A percentile compares a stretch with the other conserved stretches of the same genome.
phyloP scores from a whole-genome alignment of 768 basidiomycete species.

The Mycena metata region DNA sequence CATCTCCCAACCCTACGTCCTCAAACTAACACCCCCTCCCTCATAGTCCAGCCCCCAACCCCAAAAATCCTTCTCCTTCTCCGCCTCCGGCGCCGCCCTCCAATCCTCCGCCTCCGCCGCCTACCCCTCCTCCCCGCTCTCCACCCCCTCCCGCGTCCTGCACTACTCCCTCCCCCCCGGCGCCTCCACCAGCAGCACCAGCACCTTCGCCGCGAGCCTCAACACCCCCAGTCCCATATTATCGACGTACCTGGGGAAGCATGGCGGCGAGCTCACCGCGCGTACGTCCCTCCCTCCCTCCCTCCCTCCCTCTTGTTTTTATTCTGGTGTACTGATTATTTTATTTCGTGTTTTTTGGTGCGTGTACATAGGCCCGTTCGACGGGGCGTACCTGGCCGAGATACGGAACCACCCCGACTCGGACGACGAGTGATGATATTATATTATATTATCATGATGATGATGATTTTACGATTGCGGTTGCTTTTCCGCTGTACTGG shows the following conservation, averaged over 20 bases:
- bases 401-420: conserved; percentile 36
- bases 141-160: conserved; percentile 55
- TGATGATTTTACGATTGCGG: not conserved
- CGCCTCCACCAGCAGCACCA: conserved; percentile 51
- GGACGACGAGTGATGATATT: conserved; percentile 42
- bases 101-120: conserved; percentile 41
- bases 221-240: conserved; percentile 59
- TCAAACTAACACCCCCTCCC: not conserved
- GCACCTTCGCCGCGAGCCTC: conserved; percentile 48
- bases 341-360: too few relatives aligned
- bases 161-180: conserved; percentile 51
- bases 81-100: conserved; percentile 50
- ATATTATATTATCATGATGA: too few relatives aligned
- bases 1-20: too few relatives aligned
- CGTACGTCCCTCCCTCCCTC: conserved; percentile 46
- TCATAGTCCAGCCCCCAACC: conserved; percentile 56
- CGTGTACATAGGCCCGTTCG: conserved; percentile 58
- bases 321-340: not conserved
- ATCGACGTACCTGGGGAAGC: conserved; percentile 59
- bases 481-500: conserved; percentile 6
- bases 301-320: not conserved
- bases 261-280: conserved; percentile 51
- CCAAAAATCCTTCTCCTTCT: conserved; percentile 60
- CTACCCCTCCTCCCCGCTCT: conserved; percentile 57
- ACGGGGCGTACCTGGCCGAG: conserved; percentile 55